Conservation (phyloP, 2,329 filamentous ascomycete species). For the Sclerotiophoma versabilis region DNA sequence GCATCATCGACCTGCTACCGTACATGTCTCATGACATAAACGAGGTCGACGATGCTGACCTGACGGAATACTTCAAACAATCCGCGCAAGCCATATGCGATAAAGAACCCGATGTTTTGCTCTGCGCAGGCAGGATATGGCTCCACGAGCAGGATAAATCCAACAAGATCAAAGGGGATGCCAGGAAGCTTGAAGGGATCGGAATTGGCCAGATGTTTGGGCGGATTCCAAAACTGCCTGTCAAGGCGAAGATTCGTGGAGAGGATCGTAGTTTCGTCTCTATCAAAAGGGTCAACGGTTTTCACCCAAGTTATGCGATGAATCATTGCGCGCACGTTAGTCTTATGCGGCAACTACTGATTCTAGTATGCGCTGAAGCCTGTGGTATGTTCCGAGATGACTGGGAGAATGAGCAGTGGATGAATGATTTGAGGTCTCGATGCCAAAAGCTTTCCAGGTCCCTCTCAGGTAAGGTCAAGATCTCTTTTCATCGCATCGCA, state of each 20-base stretch:
- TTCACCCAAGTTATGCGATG: background rate
- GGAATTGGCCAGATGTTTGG: background rate
- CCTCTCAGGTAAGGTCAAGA: too few relatives aligned
- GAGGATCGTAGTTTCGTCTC: background rate
- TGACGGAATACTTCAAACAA: background rate
- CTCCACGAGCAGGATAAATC: background rate
- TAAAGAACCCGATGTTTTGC: background rate
- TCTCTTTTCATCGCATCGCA: too few relatives aligned
- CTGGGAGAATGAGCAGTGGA: background rate
- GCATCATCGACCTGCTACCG: background rate
- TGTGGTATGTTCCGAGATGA: background rate
- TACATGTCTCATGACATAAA: background rate
- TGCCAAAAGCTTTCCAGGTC: background rate
- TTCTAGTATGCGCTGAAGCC: background rate
- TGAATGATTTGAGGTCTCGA: background rate
- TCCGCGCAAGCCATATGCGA: background rate
- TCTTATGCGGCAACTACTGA: background rate
- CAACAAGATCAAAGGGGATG: background rate
- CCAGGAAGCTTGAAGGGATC: background rate
- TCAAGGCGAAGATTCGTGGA: too few relatives aligned
- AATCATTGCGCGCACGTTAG: background rate
- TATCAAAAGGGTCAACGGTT: background rate
- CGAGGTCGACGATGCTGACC: background rate
- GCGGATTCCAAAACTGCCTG: too few relatives aligned
- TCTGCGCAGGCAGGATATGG: background rate